Percentiles rank a stretch among this genome's conserved stretches.
These are phyloP conservation scores for Phytomonas francai DNA, from an alignment of 208 protist genomes.

Conservation along the genomic window DNA sequence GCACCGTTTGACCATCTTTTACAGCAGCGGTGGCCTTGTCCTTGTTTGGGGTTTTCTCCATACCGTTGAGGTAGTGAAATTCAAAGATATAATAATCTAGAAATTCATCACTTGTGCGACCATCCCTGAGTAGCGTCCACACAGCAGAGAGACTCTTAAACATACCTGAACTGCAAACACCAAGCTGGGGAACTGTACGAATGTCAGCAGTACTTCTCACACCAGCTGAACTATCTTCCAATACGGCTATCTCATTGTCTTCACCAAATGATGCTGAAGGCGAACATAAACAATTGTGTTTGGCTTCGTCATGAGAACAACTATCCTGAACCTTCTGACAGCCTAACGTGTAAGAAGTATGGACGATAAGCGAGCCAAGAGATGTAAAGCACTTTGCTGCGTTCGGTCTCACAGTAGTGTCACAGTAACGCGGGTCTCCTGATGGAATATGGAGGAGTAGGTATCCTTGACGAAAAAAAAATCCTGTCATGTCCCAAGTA, in stretches of 20 bases:
- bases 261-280: background rate
- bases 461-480: constrained; percentile 39
- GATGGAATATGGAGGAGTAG: constrained; percentile 51
- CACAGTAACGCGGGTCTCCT: constrained; percentile 17
- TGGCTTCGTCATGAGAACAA: background rate
- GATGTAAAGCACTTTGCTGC: constrained; percentile 25
- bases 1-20: background rate
- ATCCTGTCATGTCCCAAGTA: background rate
- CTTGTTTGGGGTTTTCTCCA: constrained; percentile 30
- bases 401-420: constrained; percentile 24
- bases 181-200: background rate
- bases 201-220: background rate
- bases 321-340: background rate
- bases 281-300: background rate
- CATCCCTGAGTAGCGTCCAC: constrained; percentile 57
- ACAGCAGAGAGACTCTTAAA: constrained; percentile 14
- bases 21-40: constrained; percentile 7
- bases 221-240: background rate
- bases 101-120: constrained; percentile 54
- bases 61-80: constrained; percentile 46
- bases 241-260: background rate
- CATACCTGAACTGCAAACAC: background rate
- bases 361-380: constrained; percentile 31
- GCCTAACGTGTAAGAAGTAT: background rate
- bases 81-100: constrained; percentile 55